A percentile compares a stretch with the other conserved stretches of the same genome.
phyloP scores from a whole-genome alignment of 306 rosid species.

The Trifolium fragiferum region DNA sequence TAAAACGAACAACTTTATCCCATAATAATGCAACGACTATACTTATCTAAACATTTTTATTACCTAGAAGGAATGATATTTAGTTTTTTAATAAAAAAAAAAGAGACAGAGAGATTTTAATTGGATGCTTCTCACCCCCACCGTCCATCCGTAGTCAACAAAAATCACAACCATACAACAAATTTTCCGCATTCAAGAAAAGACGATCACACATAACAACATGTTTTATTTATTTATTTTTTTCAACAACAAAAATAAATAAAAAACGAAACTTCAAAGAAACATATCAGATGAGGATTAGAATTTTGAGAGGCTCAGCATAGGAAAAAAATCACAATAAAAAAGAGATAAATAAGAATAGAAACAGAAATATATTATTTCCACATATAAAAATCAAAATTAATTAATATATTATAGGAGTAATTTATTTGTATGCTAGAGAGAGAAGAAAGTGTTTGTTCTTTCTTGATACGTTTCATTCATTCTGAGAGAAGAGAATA shows the following conservation, averaged over 20 bases:
- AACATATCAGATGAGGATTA: slow-evolving; percentile 13
- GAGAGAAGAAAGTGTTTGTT: too few relatives aligned
- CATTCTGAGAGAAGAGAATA: background rate
- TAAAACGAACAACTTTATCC: too few relatives aligned
- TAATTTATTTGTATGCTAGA: too few relatives aligned
- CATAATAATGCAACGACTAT: too few relatives aligned
- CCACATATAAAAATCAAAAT: background rate
- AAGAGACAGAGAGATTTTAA: too few relatives aligned
- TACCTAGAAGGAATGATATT: too few relatives aligned
- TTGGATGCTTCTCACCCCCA: slow-evolving; percentile 12
- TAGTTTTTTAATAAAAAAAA: too few relatives aligned
- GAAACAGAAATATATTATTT: background rate
- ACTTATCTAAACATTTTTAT: too few relatives aligned
- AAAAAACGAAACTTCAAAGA: slow-evolving; percentile 30
- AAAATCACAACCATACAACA: background rate
- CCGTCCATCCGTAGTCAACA: background rate
- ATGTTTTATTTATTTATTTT: background rate
- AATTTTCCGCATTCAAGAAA: background rate
- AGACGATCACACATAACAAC: background rate
- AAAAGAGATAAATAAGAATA: background rate
- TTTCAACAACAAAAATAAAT: background rate
- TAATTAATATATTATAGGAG: too few relatives aligned
- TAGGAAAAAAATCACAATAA: background rate
- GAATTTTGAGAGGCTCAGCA: slow-evolving; percentile 28
- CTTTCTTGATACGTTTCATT: slow-evolving; percentile 59